Percentiles rank a stretch among this genome's conserved stretches.
Evolutionary conservation across 2,329 filamentous ascomycete genomes (phyloP).

Genomic region (Fusarium sambucinum): DNA sequence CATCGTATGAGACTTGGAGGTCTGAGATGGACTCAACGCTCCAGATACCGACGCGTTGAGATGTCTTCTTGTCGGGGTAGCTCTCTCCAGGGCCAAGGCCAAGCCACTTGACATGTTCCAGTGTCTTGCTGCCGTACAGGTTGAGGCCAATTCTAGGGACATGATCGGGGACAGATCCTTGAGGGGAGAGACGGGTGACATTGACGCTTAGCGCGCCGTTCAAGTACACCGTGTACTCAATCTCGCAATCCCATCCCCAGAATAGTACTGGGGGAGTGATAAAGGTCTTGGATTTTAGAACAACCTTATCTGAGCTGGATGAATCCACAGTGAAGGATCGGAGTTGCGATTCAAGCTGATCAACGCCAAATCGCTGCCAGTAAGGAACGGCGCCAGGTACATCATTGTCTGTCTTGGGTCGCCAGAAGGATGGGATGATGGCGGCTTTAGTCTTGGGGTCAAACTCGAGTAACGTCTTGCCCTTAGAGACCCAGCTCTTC

Average conservation of each 20-base stretch:
- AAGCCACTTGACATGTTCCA: slow-evolving; percentile 68
- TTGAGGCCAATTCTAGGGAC: slow-evolving; percentile 73
- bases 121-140: slow-evolving; percentile 60
- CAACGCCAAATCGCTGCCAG: slow-evolving; percentile 67
- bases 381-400: slow-evolving; percentile 64
- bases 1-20: slow-evolving; percentile 71
- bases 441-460: slow-evolving; percentile 54
- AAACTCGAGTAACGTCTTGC: slow-evolving; percentile 52
- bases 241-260: slow-evolving; percentile 66
- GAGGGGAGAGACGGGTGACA: slow-evolving; percentile 58
- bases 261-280: slow-evolving; percentile 70
- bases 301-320: slow-evolving; percentile 58
- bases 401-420: slow-evolving; percentile 76
- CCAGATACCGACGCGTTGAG: slow-evolving; percentile 67
- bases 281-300: slow-evolving; percentile 65
- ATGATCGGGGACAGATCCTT: slow-evolving; percentile 64
- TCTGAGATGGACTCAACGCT: slow-evolving; percentile 56
- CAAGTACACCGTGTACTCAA: slow-evolving; percentile 64
- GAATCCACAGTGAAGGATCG: slow-evolving; percentile 56
- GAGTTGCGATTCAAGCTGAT: slow-evolving; percentile 60
- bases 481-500: slow-evolving; percentile 56
- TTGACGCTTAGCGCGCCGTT: slow-evolving; percentile 61
- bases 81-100: slow-evolving; percentile 73
- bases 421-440: slow-evolving; percentile 67
- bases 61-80: slow-evolving; percentile 71